Evolutionary conservation across 2,329 filamentous ascomycete genomes (phyloP), one percentile per base, ranked within the genome.

Genomic region (Cordyceps pruinosa): DNA sequence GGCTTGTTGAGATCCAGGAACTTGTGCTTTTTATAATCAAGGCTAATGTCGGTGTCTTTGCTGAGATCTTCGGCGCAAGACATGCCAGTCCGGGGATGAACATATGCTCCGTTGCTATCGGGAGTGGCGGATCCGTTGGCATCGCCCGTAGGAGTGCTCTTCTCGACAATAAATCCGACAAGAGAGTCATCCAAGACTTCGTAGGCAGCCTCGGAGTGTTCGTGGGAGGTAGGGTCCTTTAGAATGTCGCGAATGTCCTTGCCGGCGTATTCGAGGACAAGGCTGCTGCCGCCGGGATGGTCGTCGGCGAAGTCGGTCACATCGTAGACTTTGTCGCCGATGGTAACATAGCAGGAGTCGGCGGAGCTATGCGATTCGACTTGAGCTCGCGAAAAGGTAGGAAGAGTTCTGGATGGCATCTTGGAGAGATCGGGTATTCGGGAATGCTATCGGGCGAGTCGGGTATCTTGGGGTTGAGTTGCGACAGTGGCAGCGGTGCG

Each of bases 321-420:
- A 77, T 99, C 93, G 80, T 91, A 99, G 65, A 99, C 93, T 65
- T 93, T 95, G 58, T 82, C 81, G 61, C 90, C 92, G 56, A 97
- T 79, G 3, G 89, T 94, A 65, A 99, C 92, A 78, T 92, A 99
- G 78, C 93, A 97, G 49, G 90, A 96, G 68, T 90, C 83, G 50
- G 77, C 76, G 47, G 83, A 86, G 71, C 89, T 93, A 73, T 96
- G 91, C 64, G 85, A 77, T 71, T 87, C 84, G 68, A 99, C 85
- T 70, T 99, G 89, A 63, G 87, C 83, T 64, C 80, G 80, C 50
- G 89, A 87, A 68, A 97, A 87, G 28, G 87, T 93, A 58, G 93
- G 93, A 50, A 97, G 84, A 49, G 84, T 91, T 69, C 83, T 83
- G 66, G 84, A 85, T 64, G 91, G 89, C 89, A 96, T 96, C 37